Evolutionary conservation across 352 stramenopile species (phyloP), one percentile per base, ranked within the genome.

Genomic region (Poterioochromonas sp.): DNA sequence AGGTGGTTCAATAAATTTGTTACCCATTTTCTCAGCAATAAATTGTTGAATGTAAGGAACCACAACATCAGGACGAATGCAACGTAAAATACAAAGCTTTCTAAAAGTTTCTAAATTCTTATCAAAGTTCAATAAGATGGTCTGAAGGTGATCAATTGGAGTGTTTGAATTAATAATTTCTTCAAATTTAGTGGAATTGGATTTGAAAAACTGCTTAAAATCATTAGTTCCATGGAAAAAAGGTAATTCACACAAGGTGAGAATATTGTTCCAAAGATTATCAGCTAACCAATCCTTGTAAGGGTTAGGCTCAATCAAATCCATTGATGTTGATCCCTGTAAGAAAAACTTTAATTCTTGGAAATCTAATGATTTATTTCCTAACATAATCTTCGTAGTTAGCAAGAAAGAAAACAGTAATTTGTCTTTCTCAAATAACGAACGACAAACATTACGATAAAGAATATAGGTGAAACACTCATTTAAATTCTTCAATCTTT

Each of bases 391-490:
- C 79, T 96, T 96, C 78, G 94, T 89, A 0, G 88, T 90, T 32
- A 97, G 79, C 8, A 97, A 78, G 81, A 97, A 97, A 34, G 90
- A 92, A 78, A 97, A 97, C 3, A 97, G 83, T 43, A 97, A 83
- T 79, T 97, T 97, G 84, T 97, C 89, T 70, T 96, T 96, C 81
- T 97, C 93, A 82, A 97, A 97, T 8, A 97, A 84, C 43, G 91
- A 96, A 1, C 93, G 88, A 80, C 93, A 97, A n/a, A 97, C 91
- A 80, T 97, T 97, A 62, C 90, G 85, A 83, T 97, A 97, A 71
- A 97, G 82, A 58, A 94, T 88, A 71, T 88, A 94, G 41, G 92
- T 97, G 78, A 97, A 96, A 34, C 89, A 92, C n/a, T 95, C 89
- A 78, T 95, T 97, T 12, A 97, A 83, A 69, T 93, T 93, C 20